Conservation (phyloP, 2,329 filamentous ascomycete species). For the Ceratocystiopsis brevicomis region DNA sequence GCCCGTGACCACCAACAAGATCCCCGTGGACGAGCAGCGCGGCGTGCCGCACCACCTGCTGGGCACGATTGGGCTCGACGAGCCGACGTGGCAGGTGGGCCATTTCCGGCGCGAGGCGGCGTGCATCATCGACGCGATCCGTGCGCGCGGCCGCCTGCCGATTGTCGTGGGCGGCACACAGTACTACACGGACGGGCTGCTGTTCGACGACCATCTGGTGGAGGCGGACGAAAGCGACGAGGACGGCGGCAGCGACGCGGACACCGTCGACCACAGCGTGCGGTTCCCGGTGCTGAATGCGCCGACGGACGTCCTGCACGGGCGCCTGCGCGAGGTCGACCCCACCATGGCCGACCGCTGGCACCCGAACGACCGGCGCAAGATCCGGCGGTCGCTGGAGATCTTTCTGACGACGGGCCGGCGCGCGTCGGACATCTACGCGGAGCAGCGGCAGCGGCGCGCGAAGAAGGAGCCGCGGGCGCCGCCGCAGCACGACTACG, state of each 20-base stretch:
- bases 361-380: slow-evolving; percentile 85
- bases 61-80: slow-evolving; percentile 53
- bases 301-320: slow-evolving; percentile 51
- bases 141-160: slow-evolving; percentile 57
- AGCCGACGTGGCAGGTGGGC: slow-evolving; percentile 69
- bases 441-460: slow-evolving; percentile 40
- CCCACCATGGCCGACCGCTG: slow-evolving; percentile 76
- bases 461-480: slow-evolving; percentile 6
- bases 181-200: slow-evolving; percentile 78
- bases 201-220: slow-evolving; percentile 58
- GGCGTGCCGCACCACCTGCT: slow-evolving; percentile 79
- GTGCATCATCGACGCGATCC: slow-evolving; percentile 57
- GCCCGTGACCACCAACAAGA: slow-evolving; percentile 90
- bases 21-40: slow-evolving; percentile 52
- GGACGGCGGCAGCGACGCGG: background rate
- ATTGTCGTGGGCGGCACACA: slow-evolving; percentile 89
- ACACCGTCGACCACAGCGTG: slow-evolving; percentile 12
- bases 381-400: slow-evolving; percentile 75
- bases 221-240: slow-evolving; percentile 13
- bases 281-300: slow-evolving; percentile 51
- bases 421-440: slow-evolving; percentile 71
- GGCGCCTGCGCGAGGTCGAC: slow-evolving; percentile 61
- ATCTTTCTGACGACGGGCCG: slow-evolving; percentile 73
- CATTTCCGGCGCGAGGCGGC: slow-evolving; percentile 55
- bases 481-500: slow-evolving; percentile 24